These are phyloP conservation scores for Posidonia australis DNA, from an alignment of 106 monocot species.

Conservation along the genomic window DNA sequence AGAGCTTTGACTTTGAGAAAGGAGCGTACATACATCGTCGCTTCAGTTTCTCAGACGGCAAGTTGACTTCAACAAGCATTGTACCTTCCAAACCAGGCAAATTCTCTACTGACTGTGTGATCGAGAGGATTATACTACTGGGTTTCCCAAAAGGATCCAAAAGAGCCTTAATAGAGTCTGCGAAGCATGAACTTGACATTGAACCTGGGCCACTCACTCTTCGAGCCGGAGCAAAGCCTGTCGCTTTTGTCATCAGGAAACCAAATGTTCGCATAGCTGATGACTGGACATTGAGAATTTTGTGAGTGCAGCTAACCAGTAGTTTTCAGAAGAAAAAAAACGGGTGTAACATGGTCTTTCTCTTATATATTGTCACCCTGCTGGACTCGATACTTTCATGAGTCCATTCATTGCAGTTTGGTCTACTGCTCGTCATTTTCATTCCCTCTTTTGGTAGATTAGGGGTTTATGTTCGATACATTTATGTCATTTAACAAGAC, in stretches of 20 bases:
- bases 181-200: conserved; percentile 46
- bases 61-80: conserved; percentile 44
- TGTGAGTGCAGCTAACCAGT: conserved; percentile 16
- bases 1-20: conserved; percentile 73
- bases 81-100: conserved; percentile 17
- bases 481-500: no score
- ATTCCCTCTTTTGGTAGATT: no score
- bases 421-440: no score
- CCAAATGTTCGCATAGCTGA: conserved; percentile 63
- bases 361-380: no score
- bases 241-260: conserved; percentile 62
- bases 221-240: conserved; percentile 30
- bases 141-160: conserved; percentile 46
- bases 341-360: no score
- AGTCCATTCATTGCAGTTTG: no score
- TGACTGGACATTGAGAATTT: conserved; percentile 73
- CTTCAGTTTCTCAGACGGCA: conserved; percentile 60
- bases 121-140: conserved; percentile 76
- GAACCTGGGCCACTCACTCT: conserved; percentile 76
- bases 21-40: conserved; percentile 86
- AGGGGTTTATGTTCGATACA: no score
- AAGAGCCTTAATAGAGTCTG: conserved; percentile 57
- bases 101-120: conserved; percentile 45
- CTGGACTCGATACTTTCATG: no score
- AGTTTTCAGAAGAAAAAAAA: background rate